These are phyloP conservation scores for Musa troglodytarum DNA, from an alignment of 176 grass and related monocot species.

Conservation along the genomic window DNA sequence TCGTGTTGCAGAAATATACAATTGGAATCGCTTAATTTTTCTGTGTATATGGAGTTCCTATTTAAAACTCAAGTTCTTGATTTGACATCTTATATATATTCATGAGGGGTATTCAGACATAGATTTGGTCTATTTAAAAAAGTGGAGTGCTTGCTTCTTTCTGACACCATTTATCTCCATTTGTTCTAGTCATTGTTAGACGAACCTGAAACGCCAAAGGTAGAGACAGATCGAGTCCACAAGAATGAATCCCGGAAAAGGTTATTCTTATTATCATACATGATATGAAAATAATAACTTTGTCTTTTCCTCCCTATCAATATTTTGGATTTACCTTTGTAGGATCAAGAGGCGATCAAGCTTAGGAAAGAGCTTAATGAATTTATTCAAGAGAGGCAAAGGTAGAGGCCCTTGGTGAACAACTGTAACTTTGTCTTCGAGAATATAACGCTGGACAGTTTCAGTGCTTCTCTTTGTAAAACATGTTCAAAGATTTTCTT, in stretches of 20 bases:
- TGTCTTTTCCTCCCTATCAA: background rate
- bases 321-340: slow-evolving; percentile 18
- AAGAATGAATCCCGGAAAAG: slow-evolving; percentile 32
- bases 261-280: slow-evolving; percentile 21
- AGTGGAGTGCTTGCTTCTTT: background rate
- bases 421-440: background rate
- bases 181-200: slow-evolving; percentile 63
- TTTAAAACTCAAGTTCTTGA: too few species aligned
- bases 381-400: slow-evolving; percentile 85
- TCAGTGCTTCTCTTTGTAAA: background rate
- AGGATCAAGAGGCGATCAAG: slow-evolving; percentile 55
- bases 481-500: background rate
- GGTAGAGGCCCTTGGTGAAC: slow-evolving; percentile 34
- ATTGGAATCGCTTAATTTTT: background rate
- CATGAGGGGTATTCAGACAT: too few species aligned
- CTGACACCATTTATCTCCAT: slow-evolving; percentile 14
- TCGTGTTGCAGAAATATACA: background rate
- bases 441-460: background rate
- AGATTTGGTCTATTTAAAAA: too few species aligned
- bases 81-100: too few species aligned
- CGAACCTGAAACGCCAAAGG: slow-evolving; percentile 43
- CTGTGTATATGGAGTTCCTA: too few species aligned
- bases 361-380: slow-evolving; percentile 67
- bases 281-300: background rate
- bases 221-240: slow-evolving; percentile 19